These are phyloP conservation scores for Acer saccharum DNA, from an alignment of 345 rosid genomes.

Conservation along the genomic window DNA sequence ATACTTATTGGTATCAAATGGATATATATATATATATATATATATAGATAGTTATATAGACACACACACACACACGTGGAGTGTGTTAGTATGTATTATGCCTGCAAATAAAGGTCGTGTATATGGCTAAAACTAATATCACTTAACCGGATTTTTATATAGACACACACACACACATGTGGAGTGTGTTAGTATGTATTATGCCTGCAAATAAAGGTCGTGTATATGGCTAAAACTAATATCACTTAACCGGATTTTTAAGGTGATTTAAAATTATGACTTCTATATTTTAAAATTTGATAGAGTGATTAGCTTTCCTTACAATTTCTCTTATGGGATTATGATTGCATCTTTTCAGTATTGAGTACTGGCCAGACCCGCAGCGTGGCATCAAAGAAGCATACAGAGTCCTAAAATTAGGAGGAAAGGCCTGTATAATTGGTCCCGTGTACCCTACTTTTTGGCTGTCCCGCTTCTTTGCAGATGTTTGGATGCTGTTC, in stretches of 20 bases:
- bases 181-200: not conserved
- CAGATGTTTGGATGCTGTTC: slow-evolving; percentile 99
- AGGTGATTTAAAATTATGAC: not conserved
- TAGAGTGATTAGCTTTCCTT: slow-evolving; percentile 9
- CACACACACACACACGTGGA: no score
- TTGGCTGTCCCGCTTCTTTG: slow-evolving; percentile 97
- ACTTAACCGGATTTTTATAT: not conserved
- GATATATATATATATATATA: not conserved
- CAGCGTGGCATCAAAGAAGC: slow-evolving; percentile 98
- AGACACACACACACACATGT: no score
- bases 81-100: not conserved
- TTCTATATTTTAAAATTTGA: slow-evolving; percentile 5
- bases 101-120: not conserved
- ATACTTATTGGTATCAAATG: not conserved
- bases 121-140: not conserved
- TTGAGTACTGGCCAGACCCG: slow-evolving; percentile 99
- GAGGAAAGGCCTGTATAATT: slow-evolving; percentile 89
- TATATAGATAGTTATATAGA: not conserved
- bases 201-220: not conserved
- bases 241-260: not conserved
- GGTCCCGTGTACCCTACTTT: slow-evolving; percentile 98
- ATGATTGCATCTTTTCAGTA: slow-evolving; percentile 46
- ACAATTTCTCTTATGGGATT: slow-evolving; percentile 16
- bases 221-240: not conserved
- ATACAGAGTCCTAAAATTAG: slow-evolving; percentile 87